phyloP scores from a whole-genome alignment of 23 red algal species.

The Cyanidiococcus yangmingshanensis region DNA sequence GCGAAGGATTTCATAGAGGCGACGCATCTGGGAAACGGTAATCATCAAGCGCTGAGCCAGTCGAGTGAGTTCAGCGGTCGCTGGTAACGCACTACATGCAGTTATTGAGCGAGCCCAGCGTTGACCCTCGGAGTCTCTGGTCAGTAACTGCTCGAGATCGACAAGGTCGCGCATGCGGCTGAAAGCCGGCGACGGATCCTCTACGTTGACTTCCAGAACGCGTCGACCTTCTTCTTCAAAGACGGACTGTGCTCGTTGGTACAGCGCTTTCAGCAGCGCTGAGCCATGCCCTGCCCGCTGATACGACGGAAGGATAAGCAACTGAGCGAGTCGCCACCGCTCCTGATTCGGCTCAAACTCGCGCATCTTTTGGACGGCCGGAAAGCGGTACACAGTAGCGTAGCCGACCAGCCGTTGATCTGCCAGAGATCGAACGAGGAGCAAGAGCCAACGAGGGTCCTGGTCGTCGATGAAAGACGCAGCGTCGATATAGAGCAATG shows the following conservation, averaged over 20 bases:
- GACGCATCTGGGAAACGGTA: not conserved
- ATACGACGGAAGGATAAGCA: constrained; percentile 11
- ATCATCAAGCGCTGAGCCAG: not conserved
- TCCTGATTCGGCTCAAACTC: not conserved
- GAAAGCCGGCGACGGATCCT: constrained; percentile 4
- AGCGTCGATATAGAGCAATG: constrained; percentile 1
- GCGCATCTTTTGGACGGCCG: not conserved
- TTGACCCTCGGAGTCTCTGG: not conserved
- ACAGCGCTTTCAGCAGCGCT: not conserved
- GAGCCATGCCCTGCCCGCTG: not conserved
- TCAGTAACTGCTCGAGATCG: not conserved
- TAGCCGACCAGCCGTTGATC: not conserved
- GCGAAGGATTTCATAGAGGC: constrained; percentile 12
- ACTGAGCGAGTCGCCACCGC: not conserved
- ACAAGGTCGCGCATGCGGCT: not conserved
- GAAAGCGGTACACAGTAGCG: constrained; percentile 10
- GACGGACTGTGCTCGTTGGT: not conserved
- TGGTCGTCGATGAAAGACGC: constrained; percentile 6
- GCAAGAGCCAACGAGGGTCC: not conserved
- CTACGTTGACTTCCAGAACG: constrained; percentile 6
- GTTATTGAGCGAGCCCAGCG: not conserved
- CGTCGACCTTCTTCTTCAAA: not conserved
- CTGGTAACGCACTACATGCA: not conserved
- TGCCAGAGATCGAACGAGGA: not conserved
- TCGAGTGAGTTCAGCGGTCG: not conserved